Conservation (phyloP, 2,329 filamentous ascomycete species). For the Trichophyton verrucosum region DNA sequence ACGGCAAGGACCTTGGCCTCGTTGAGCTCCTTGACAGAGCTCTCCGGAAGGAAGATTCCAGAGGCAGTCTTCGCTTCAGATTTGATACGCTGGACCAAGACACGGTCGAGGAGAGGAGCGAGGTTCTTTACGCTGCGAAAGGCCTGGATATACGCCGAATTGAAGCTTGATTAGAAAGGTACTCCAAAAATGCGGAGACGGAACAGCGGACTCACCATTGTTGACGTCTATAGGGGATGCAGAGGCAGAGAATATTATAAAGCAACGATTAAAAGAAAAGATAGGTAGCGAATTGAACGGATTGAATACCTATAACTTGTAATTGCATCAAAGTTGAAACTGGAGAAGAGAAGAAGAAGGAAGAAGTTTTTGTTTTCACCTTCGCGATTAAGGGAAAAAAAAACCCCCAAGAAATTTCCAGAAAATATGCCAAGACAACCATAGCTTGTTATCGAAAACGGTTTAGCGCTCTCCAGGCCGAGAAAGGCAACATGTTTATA, state of each 20-base stretch:
- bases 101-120: constrained; percentile 89
- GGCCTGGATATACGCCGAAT: constrained; percentile 30
- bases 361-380: constrained; percentile 10
- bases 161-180: constrained; percentile 5
- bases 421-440: constrained; percentile 15
- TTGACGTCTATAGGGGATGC: neutral
- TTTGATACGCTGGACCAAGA: constrained; percentile 96
- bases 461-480: constrained; percentile 2
- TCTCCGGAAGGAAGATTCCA: constrained; percentile 96
- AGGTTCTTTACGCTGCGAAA: constrained; percentile 94
- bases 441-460: neutral
- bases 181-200: neutral
- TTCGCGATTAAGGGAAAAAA: neutral
- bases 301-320: neutral
- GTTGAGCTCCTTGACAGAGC: constrained; percentile 93
- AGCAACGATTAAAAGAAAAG: constrained; percentile 5
- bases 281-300: neutral
- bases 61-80: constrained; percentile 90
- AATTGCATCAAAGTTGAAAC: neutral
- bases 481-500: neutral
- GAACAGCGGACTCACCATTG: constrained; percentile 10
- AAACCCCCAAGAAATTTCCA: constrained; percentile 16
- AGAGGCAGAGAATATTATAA: neutral
- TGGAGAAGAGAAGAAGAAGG: neutral
- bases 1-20: constrained; percentile 94